A percentile compares a stretch with the other conserved stretches of the same genome.
Evolutionary conservation across 768 basidiomycete species (phyloP).

Genomic region (Favolaschia claudopus): DNA sequence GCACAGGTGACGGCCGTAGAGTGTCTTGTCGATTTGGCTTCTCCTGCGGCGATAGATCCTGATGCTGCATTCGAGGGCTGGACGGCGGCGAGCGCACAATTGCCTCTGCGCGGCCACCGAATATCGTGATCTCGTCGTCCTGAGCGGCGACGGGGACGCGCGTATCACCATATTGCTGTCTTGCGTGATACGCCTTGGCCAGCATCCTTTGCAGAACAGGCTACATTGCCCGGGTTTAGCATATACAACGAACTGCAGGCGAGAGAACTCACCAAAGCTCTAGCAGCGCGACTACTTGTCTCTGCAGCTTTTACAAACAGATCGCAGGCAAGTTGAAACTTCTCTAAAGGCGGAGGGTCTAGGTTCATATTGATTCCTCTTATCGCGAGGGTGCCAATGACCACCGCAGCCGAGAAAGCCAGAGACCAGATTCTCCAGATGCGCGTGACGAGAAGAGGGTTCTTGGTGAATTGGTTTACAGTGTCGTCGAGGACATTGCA

Average conservation of each 20-base stretch:
- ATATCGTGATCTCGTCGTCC: constrained; percentile 46
- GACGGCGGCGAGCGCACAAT: constrained; percentile 25
- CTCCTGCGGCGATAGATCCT: constrained; percentile 15
- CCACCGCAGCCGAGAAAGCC: constrained; percentile 62
- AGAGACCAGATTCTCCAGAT: constrained; percentile 69
- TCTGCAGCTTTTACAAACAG: constrained; percentile 54
- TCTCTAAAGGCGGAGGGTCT: constrained; percentile 51
- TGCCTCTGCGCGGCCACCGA: constrained; percentile 42
- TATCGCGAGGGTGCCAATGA: constrained; percentile 63
- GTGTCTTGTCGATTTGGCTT: constrained; percentile 1
- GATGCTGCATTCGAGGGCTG: too few species aligned
- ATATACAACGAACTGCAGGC: neutral
- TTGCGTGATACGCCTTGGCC: constrained; percentile 47
- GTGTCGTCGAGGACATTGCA: constrained; percentile 53
- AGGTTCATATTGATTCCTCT: constrained; percentile 51
- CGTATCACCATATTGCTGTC: constrained; percentile 23
- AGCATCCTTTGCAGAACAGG: constrained; percentile 55
- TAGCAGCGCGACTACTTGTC: constrained; percentile 57
- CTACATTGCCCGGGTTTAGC: constrained; percentile 33
- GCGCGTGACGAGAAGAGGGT: constrained; percentile 55
- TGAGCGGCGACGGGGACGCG: constrained; percentile 27
- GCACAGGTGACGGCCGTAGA: neutral
- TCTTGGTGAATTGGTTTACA: constrained; percentile 47
- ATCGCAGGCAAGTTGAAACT: constrained; percentile 54
- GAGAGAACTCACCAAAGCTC: constrained; percentile 49